Evolutionary conservation across 352 stramenopile species (phyloP).

Genomic region (Aphanomyces invadans): DNA sequence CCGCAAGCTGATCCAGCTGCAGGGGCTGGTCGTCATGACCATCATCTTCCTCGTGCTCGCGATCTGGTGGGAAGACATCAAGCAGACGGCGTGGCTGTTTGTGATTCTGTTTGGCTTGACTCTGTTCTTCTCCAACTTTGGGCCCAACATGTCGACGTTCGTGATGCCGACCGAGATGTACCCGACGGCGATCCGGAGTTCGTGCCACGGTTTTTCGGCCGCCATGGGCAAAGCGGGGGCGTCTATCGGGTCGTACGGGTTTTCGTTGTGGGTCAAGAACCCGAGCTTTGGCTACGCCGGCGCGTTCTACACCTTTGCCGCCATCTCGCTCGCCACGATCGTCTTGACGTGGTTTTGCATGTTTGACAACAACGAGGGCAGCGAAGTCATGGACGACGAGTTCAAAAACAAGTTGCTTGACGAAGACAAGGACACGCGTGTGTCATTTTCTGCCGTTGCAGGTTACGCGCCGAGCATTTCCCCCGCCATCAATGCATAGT

Average conservation of each 20-base stretch:
- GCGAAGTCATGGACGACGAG: slow-evolving; percentile 50
- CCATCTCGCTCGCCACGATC: slow-evolving; percentile 39
- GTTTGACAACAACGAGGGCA: slow-evolving; percentile 52
- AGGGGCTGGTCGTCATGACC: slow-evolving; percentile 27
- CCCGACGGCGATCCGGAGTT: slow-evolving; percentile 75
- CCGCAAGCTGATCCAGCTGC: slow-evolving; percentile 31
- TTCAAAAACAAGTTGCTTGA: slow-evolving; percentile 33
- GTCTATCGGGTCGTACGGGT: slow-evolving; percentile 53
- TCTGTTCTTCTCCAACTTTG: slow-evolving; percentile 39
- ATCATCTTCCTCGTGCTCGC: slow-evolving; percentile 28
- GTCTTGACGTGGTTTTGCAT: slow-evolving; percentile 54
- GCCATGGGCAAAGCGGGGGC: slow-evolving; percentile 82
- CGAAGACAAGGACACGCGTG: slow-evolving; percentile 14
- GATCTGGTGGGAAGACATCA: slow-evolving; percentile 25
- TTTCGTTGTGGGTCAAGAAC: slow-evolving; percentile 54
- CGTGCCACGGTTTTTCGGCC: slow-evolving; percentile 84
- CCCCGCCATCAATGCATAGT: no score
- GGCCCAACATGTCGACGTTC: slow-evolving; percentile 61
- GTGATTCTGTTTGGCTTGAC: slow-evolving; percentile 33
- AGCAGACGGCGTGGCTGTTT: slow-evolving; percentile 22
- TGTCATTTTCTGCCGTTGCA: neutral
- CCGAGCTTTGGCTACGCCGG: slow-evolving; percentile 47
- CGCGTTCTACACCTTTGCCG: slow-evolving; percentile 49
- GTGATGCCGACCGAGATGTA: slow-evolving; percentile 86
- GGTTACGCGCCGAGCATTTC: neutral